These are phyloP conservation scores for Agrocybe praecox DNA, from an alignment of 768 basidiomycete genomes.

Conservation along the genomic window DNA sequence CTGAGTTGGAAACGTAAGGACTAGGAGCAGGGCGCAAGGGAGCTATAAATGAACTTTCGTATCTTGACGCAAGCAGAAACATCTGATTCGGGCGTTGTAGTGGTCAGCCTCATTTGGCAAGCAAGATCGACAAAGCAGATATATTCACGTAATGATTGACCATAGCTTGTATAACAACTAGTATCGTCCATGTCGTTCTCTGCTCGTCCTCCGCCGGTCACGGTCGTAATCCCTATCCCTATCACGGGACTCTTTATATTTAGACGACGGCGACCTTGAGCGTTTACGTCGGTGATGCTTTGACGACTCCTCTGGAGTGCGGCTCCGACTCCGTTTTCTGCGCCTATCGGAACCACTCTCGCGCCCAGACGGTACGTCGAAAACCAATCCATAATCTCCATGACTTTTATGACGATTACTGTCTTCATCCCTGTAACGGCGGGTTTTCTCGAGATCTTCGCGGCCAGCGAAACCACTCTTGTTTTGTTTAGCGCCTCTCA, in stretches of 20 bases:
- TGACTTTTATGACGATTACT: slow-evolving; percentile 17
- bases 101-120: slow-evolving; percentile 7
- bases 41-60: neutral
- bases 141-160: neutral
- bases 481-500: slow-evolving; percentile 42
- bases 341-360: slow-evolving; percentile 32
- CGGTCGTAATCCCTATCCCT: slow-evolving; percentile 15
- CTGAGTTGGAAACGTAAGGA: neutral
- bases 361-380: slow-evolving; percentile 62
- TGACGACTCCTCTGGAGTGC: slow-evolving; percentile 36
- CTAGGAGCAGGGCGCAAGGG: neutral
- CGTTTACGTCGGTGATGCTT: slow-evolving; percentile 35
- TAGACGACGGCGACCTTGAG: slow-evolving; percentile 36
- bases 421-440: slow-evolving; percentile 60
- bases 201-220: slow-evolving; percentile 24
- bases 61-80: neutral
- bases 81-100: neutral
- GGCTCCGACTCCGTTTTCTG: slow-evolving; percentile 55
- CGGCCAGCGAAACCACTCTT: slow-evolving; percentile 62
- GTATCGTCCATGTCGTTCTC: slow-evolving; percentile 26
- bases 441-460: slow-evolving; percentile 73
- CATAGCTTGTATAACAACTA: slow-evolving; percentile 12
- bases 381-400: slow-evolving; percentile 76
- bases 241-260: slow-evolving; percentile 26
- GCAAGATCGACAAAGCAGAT: slow-evolving; percentile 13